Evolutionary conservation across 2,329 filamentous ascomycete genomes (phyloP), one percentile per base, ranked within the genome.

Genomic region (Aspergillus persii): DNA sequence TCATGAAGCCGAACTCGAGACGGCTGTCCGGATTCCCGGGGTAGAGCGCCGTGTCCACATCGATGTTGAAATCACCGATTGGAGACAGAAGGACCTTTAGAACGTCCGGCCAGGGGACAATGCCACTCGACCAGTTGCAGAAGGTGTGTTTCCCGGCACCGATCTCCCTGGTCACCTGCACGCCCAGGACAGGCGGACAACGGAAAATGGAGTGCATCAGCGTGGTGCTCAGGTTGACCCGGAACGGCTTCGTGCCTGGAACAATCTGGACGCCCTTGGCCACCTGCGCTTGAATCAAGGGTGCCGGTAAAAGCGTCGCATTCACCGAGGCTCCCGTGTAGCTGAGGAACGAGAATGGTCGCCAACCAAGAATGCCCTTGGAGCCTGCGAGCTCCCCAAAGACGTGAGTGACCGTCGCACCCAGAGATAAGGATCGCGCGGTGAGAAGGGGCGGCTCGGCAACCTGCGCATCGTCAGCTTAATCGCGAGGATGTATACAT

Each of bases 41-140:
- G 26, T 63, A 54, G 23, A 68, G 61, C 5, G 64, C 57, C 23
- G 62, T 58, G 27, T 67, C 63, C 8, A 63, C 46, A n/a, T 67
- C 62, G 56, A 68, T 59, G 7, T 68, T 68, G 26, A 74, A 56
- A 26, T 60, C 59, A 47, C 63, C 58, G 53, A 71, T 62, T 5
- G 67, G 66, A 7, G 63, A 61, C 15, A 72, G 61, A 7, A 75
- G 44, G 7, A 61, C 55, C 36, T 63, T 63, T 18, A 74, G 29
- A 12, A 65, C 50, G 7, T 54, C 36, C 9, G 76, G 76, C 76
- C 76, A 79, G 1, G 50, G 29, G 27, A 73, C 53, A n/a, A 67
- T 60, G n/a, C 76, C 76, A 60, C 72, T 77, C 4, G 70, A 70
- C 75, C 74, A 77, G 26, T 70, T 68, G 46, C 70, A 67, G 52